Evolutionary conservation across 2,329 filamentous ascomycete genomes (phyloP), one percentile per base, ranked within the genome.

Genomic region (Rutstroemia sp.): DNA sequence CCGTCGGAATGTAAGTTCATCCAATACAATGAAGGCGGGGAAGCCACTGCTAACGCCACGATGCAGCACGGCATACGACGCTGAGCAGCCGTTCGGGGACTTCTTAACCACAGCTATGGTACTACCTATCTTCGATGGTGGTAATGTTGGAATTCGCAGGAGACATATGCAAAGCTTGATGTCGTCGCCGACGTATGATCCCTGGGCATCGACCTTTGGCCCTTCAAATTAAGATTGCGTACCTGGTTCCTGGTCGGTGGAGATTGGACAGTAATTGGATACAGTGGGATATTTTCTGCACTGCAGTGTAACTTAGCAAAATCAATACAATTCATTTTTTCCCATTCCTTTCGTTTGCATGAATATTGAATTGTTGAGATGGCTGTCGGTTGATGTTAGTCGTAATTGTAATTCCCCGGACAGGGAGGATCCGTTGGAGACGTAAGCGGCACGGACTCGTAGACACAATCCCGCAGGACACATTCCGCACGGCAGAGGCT

Each of bases 121-220:
- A 4, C 58, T 79, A 51, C 76, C 77, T 3, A 73, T 75, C 23
- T 80, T 81, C 55, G 78, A 81, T 58, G 77, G 78, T 0, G 78
- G 79, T 0, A 81, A 81, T 64, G 71, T 81, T 10, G 78, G 79
- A 0, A 73, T 81, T 6, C 68, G 78, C 42, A 71, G 77, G 52
- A 69, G 77, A 27, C 73, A 78, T 56, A 61, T 80, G 55, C 73
- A 79, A 62, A 68, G 70, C 55, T 66, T 78, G 19, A 74, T 79
- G 62, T 66, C 73, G 57, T 62, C 64, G 3, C 69, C 74, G 0
- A 71, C 64, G 2, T 80, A 80, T 62, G 67, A 75, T 61, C 71
- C 77, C 1, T 79, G 76, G 77, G 71, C 66, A 10, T 64, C 71
- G 12, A 71, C 71, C 2, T 71, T 59, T 48, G 60, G 42, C 16